phyloP scores from a whole-genome alignment of 495 filamentous ascomycete species.

The Cryomyces antarcticus region DNA sequence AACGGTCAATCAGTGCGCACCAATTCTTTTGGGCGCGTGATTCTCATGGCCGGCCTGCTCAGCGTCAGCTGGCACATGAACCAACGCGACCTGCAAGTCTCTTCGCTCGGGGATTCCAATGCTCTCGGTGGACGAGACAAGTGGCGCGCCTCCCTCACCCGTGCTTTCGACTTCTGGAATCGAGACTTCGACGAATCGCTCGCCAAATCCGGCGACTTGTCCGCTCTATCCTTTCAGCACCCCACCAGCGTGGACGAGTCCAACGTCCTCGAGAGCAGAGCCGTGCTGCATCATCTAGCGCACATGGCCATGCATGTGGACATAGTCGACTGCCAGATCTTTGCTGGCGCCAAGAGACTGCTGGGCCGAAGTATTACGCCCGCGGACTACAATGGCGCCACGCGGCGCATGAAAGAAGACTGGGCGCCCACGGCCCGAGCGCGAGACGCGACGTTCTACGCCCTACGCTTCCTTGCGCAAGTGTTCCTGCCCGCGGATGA shows the following conservation, averaged over 20 bases:
- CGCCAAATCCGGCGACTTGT: slow-evolving; percentile 17
- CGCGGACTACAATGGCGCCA: slow-evolving; percentile 59
- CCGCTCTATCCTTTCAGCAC: slow-evolving; percentile 3
- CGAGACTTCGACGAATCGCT: slow-evolving; percentile 76
- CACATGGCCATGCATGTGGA: slow-evolving; percentile 98
- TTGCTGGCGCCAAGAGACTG: slow-evolving; percentile 65
- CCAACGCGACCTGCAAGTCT: slow-evolving; percentile 86
- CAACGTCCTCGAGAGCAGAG: slow-evolving; percentile 40
- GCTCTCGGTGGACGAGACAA: slow-evolving; percentile 80
- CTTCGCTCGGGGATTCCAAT: slow-evolving; percentile 55
- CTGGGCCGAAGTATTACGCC: slow-evolving; percentile 70
- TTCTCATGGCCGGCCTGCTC: slow-evolving; percentile 83
- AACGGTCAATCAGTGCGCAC: slow-evolving; percentile 76
- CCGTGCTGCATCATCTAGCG: slow-evolving; percentile 77
- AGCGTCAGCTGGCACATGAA: slow-evolving; percentile 97
- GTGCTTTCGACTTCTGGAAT: slow-evolving; percentile 90
- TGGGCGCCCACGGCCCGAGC: slow-evolving; percentile 90
- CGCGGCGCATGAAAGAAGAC: slow-evolving; percentile 64
- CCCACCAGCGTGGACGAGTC: slow-evolving; percentile 13
- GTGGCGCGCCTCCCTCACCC: slow-evolving; percentile 73
- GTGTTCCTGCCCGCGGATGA: slow-evolving; percentile 41
- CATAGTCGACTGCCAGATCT: slow-evolving; percentile 93
- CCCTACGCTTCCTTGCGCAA: slow-evolving; percentile 64
- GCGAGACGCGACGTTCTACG: slow-evolving; percentile 85
- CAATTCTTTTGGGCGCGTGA: slow-evolving; percentile 85